Evolutionary conservation across 768 basidiomycete genomes (phyloP), one percentile per base, ranked within the genome.

Genomic region (Russula sp.): DNA sequence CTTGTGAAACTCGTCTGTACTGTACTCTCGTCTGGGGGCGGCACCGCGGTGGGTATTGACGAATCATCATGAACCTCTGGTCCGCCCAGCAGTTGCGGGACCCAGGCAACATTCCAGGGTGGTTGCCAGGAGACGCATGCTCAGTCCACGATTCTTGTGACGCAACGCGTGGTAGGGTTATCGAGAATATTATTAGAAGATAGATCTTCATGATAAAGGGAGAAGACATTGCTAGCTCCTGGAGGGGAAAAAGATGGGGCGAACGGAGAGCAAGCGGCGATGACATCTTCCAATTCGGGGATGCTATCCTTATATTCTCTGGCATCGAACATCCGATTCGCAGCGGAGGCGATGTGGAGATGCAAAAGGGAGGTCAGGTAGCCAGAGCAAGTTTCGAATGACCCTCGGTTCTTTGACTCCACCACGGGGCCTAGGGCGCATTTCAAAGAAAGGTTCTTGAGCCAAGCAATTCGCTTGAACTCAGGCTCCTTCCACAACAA

Each of bases 111-210:
- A 13, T 50, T n/a, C 47, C 57, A 58, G 3, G 18, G 9, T 18
- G 57, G 48, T 39, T 57, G 56, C n/a, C 34, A 39, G 36, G 57
- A 48, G 9, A 50, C 48, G 39, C 57, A 49, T 55, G 60, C 65
- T 61, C 61, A 66, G 45, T 63, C 62, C 32, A 64, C 45, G 34
- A 66, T 25, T n/a, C 65, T 58, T 13, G 65, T 64, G 39, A 66
- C 43, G 10, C 18, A 29, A 43, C 58, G 61, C 10, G 65, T 66
- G 16, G 45, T 49, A n/a, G 65, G 65, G 38, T 66, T 57, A 22
- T 63, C 35, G 46, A 66, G n/a, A n/a, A n/a, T n/a, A n/a, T n/a
- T n/a, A n/a, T n/a, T n/a, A n/a, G n/a, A n/a, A 22, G 61, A 59
- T 14, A 63, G 36, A n/a, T 63, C 61, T 32, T 52, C 47, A n/a